These are phyloP conservation scores for Ophiocordyceps camponoti-leonardi DNA, from an alignment of 2,329 filamentous ascomycete genomes.

Conservation along the genomic window DNA sequence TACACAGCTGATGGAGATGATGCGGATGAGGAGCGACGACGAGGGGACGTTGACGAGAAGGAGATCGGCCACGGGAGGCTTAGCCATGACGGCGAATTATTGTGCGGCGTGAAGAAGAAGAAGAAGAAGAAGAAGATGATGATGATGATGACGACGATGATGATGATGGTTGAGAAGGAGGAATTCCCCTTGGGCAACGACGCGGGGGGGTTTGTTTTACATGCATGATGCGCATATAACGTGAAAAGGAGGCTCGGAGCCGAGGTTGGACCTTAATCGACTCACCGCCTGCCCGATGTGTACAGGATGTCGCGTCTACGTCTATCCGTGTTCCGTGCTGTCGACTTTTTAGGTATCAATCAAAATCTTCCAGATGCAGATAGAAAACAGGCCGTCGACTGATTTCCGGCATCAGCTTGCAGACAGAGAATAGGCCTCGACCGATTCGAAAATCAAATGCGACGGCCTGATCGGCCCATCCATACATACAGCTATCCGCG, in stretches of 20 bases:
- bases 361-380: too few relatives aligned
- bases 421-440: too few relatives aligned
- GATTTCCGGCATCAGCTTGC: too few relatives aligned
- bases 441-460: too few relatives aligned
- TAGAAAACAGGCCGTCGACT: too few relatives aligned
- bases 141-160: background rate
- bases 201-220: background rate
- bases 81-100: slow-evolving; percentile 3
- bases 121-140: background rate
- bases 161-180: background rate
- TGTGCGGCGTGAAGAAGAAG: background rate
- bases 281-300: slow-evolving; percentile 1
- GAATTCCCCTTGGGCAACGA: background rate
- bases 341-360: too few relatives aligned
- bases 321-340: too few relatives aligned
- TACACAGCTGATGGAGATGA: slow-evolving; percentile 21
- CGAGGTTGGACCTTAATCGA: background rate
- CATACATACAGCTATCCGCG: too few relatives aligned
- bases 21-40: slow-evolving; percentile 15
- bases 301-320: background rate
- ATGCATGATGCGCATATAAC: too few relatives aligned
- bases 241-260: background rate
- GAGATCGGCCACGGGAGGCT: slow-evolving; percentile 9
- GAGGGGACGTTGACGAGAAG: slow-evolving; percentile 8
- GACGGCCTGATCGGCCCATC: too few relatives aligned